phyloP scores from a whole-genome alignment of 2,329 filamentous ascomycete species.

The Teratosphaeriaceae sp. region DNA sequence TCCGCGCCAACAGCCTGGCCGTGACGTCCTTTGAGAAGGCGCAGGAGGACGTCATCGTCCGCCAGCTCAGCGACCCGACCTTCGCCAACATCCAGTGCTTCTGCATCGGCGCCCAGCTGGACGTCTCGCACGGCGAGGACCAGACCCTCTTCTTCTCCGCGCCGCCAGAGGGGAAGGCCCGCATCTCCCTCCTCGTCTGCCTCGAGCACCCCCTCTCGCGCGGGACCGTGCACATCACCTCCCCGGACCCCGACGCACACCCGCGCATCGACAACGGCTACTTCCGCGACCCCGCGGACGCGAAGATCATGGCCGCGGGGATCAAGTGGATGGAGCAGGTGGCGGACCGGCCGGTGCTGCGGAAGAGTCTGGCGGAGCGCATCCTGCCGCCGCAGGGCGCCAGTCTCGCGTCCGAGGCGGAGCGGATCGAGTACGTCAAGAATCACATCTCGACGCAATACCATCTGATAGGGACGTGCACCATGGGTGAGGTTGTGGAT shows the following conservation, averaged over 20 bases:
- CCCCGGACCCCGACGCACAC: constrained; percentile 16
- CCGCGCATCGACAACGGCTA: constrained; percentile 29
- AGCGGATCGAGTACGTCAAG: constrained; percentile 22
- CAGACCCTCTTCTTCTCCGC: constrained; percentile 28
- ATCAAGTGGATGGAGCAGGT: constrained; percentile 38
- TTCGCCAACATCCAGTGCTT: constrained; percentile 34
- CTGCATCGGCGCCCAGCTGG: constrained; percentile 26
- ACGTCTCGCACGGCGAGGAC: constrained; percentile 21
- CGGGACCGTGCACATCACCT: constrained; percentile 25
- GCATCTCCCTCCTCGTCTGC: constrained; percentile 24
- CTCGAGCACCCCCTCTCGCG: constrained; percentile 24
- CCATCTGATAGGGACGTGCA: constrained; percentile 35
- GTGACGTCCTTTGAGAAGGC: constrained; percentile 30
- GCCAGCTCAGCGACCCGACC: constrained; percentile 26
- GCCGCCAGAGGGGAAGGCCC: constrained; percentile 27
- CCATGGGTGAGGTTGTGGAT: constrained; percentile 30
- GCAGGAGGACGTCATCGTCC: constrained; percentile 28
- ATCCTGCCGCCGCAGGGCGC: constrained; percentile 27
- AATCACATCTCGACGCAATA: constrained; percentile 30
- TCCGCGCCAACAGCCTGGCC: constrained; percentile 28
- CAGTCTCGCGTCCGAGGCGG: constrained; percentile 21
- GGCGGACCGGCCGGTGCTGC: constrained; percentile 37
- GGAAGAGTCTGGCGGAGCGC: constrained; percentile 33
- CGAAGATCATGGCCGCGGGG: constrained; percentile 25
- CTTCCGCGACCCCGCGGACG: constrained; percentile 25